Evolutionary conservation across 1,284 basidiomycete genomes (phyloP), one percentile per base, ranked within the genome.

Genomic region (Pholiota adiposa): DNA sequence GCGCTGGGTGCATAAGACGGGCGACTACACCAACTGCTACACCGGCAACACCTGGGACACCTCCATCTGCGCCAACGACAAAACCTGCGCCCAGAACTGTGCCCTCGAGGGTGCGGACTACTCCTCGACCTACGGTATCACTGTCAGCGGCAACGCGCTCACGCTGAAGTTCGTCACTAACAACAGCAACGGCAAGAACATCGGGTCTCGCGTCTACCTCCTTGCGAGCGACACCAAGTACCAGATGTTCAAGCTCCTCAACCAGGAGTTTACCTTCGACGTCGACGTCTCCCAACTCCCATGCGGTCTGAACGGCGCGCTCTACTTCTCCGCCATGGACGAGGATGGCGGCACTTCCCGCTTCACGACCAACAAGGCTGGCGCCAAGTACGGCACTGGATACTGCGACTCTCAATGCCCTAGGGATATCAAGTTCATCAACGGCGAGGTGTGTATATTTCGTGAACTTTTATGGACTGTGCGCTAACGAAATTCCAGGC

Each of bases 251-350:
- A 79, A 82, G 63, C 75, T 81, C 58, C 68, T 77, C 65, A 83
- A 84, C 72, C 77, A 81, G 66, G 83, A 85, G 72, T 84, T 85
- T 70, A 77, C 80, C 38, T 84, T 85, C 71, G 82, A 84, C 69
- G 82, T 86, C 68, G 83, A 86, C 70, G 75, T 84, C 58, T 81
- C 80, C 60, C 73, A 81, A 55, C 77, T 86, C 40, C 79, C 80
- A 21, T 85, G 84, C 65, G 84, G 83, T 67, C 74, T 85, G 65
- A 84, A 83, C 72, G 83, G 81, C 57, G 81, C 82, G 11, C 58
- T 66, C 43, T 49, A 56, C 48, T 56, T 56, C 46, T 56, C 54
- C 19, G 44, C 43, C 4, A 62, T 62, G 61, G 61, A 62, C 54
- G 61, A 44, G 12, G 61, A 62, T 50, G 61, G 61, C 50, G 61